A percentile compares a stretch with the other conserved stretches of the same genome.
Conservation (phyloP, 331 rosid genomes). For the Acacia concinna region DNA sequence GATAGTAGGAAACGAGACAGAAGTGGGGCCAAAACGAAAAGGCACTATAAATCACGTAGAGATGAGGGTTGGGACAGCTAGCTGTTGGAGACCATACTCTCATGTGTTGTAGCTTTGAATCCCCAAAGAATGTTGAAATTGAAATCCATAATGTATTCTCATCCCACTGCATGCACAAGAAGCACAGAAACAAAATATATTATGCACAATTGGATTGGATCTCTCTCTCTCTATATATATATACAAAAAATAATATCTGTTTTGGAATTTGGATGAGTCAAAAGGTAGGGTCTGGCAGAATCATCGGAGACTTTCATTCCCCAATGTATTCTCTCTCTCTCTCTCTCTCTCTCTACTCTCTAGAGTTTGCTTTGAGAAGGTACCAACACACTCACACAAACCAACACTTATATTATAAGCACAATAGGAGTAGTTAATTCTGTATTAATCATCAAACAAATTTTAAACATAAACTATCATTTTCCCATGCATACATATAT, state of each 20-base stretch:
- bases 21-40: slow-evolving; percentile 45
- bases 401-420: not conserved
- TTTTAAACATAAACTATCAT: not conserved
- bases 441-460: not conserved
- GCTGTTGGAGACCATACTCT: slow-evolving; percentile 25
- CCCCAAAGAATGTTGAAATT: slow-evolving; percentile 39
- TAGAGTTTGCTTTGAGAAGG: slow-evolving; percentile 27
- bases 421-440: not conserved
- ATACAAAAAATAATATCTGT: not conserved
- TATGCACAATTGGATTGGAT: slow-evolving; percentile 10
- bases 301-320: slow-evolving; percentile 68
- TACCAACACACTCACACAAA: slow-evolving; percentile 24
- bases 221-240: not conserved
- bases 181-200: slow-evolving; percentile 2
- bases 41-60: slow-evolving; percentile 20
- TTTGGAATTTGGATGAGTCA: slow-evolving; percentile 42
- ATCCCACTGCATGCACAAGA: slow-evolving; percentile 1
- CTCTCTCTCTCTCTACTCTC: too few relatives aligned
- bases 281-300: slow-evolving; percentile 61
- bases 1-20: slow-evolving; percentile 18
- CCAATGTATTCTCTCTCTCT: slow-evolving; percentile 51
- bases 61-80: slow-evolving; percentile 38
- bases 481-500: not conserved
- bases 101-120: slow-evolving; percentile 30
- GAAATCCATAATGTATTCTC: not conserved